Percentiles rank a stretch among this genome's conserved stretches.
Evolutionary conservation across 805 yeast species (phyloP).

Genomic region (Pichia scutulata): DNA sequence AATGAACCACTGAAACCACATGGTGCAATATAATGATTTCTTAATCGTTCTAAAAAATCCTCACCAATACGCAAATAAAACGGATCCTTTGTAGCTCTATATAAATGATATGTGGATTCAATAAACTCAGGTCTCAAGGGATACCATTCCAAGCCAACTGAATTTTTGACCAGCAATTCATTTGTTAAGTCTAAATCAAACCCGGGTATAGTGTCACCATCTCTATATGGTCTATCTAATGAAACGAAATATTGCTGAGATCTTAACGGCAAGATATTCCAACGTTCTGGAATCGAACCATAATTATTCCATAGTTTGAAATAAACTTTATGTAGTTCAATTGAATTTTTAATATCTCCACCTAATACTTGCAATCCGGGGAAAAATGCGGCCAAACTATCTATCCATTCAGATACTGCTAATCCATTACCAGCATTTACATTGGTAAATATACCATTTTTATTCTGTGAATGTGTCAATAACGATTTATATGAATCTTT

Average conservation of each 20-base stretch:
- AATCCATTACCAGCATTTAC: constrained; percentile 48
- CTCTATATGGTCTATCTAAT: constrained; percentile 10
- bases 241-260: constrained; percentile 15
- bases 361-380: constrained; percentile 76
- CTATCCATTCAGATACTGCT: constrained; percentile 62
- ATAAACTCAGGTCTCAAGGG: constrained; percentile 89
- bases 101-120: constrained; percentile 80
- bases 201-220: constrained; percentile 17
- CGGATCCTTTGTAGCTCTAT: constrained; percentile 81
- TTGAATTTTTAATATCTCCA: constrained; percentile 67
- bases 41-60: constrained; percentile 48
- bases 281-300: constrained; percentile 83
- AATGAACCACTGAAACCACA: constrained; percentile 83
- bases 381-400: constrained; percentile 80
- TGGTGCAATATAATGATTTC: constrained; percentile 41
- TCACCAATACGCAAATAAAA: constrained; percentile 72
- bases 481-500: constrained; percentile 51
- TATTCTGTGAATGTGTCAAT: constrained; percentile 38
- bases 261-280: constrained; percentile 40
- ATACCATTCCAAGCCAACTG: constrained; percentile 74
- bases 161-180: constrained; percentile 23
- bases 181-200: constrained; percentile 18
- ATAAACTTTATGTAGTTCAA: constrained; percentile 50
- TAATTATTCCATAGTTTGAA: constrained; percentile 73
- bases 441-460: constrained; percentile 36